Conservation (phyloP, 1,284 basidiomycete genomes). For the Tremellales sp. region DNA sequence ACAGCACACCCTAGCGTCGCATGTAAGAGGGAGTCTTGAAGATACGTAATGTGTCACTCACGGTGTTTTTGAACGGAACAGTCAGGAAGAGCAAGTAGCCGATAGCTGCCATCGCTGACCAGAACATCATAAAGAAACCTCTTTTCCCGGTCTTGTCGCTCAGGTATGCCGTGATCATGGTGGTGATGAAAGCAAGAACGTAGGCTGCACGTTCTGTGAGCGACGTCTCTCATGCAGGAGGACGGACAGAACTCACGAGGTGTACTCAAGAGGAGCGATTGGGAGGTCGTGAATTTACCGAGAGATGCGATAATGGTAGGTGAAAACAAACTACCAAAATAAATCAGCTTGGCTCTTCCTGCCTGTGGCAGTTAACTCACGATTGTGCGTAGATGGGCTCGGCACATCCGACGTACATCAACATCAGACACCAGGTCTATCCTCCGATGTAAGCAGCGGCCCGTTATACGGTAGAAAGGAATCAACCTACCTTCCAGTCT, state of each 20-base stretch:
- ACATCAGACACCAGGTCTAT: conserved; percentile 37
- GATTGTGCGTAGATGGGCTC: conserved; percentile 48
- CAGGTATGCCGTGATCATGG: conserved; percentile 46
- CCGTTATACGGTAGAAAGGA: not conserved
- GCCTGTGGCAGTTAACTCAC: conserved; percentile 7
- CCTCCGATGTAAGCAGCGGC: too few species aligned
- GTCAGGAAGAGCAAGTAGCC: conserved; percentile 50
- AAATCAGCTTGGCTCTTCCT: not conserved
- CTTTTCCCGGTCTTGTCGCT: conserved; percentile 47
- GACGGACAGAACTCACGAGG: conserved; percentile 34
- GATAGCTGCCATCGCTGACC: conserved; percentile 41
- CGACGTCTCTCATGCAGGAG: not conserved
- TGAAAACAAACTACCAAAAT: conserved; percentile 40
- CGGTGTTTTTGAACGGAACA: conserved; percentile 28
- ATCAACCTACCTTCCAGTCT: conserved; percentile 41
- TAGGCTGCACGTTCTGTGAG: conserved; percentile 37
- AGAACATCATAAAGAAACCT: conserved; percentile 50
- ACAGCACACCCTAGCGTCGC: conserved; percentile 41
- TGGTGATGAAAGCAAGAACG: conserved; percentile 52
- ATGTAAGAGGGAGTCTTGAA: conserved; percentile 5
- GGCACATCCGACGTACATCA: conserved; percentile 47
- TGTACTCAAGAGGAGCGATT: conserved; percentile 48
- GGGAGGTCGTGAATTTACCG: conserved; percentile 44
- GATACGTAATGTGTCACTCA: too few species aligned
- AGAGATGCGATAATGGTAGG: conserved; percentile 49